Evolutionary conservation across 495 filamentous ascomycete species (phyloP).

Genomic region (Penicillium chermesinum): DNA sequence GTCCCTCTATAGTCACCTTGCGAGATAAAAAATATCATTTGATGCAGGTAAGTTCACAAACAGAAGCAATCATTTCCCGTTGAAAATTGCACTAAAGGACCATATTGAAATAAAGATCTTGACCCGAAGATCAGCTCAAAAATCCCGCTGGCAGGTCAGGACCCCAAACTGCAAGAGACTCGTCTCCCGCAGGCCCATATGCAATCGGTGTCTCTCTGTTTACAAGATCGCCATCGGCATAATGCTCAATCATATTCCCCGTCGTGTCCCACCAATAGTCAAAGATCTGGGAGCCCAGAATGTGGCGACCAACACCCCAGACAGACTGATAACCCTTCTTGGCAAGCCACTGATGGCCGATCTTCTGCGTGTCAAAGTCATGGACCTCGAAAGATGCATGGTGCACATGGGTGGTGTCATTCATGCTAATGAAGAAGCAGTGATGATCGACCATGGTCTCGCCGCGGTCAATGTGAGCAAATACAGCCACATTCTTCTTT

Average conservation of each 20-base stretch:
- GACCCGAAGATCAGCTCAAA: background rate
- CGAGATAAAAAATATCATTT: no score
- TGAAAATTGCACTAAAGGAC: no score
- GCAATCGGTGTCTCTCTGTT: slow-evolving; percentile 51
- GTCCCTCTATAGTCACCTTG: no score
- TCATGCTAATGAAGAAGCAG: slow-evolving; percentile 62
- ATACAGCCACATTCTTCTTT: slow-evolving; percentile 51
- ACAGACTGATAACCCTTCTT: slow-evolving; percentile 59
- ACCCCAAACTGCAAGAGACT: slow-evolving; percentile 29
- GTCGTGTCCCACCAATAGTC: slow-evolving; percentile 70
- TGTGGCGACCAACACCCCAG: slow-evolving; percentile 73
- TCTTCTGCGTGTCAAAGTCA: slow-evolving; percentile 68
- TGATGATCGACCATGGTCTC: slow-evolving; percentile 62
- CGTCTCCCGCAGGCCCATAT: slow-evolving; percentile 19
- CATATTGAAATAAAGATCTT: no score
- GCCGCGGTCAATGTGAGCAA: slow-evolving; percentile 62
- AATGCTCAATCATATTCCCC: slow-evolving; percentile 64
- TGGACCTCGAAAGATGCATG: slow-evolving; percentile 71
- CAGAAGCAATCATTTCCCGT: no score
- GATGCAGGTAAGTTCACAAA: no score
- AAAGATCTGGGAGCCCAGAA: slow-evolving; percentile 70
- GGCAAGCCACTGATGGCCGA: slow-evolving; percentile 68
- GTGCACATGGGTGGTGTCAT: slow-evolving; percentile 56
- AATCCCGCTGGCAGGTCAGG: slow-evolving; percentile 20
- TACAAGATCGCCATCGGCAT: slow-evolving; percentile 64